Evolutionary conservation across 225 moss, liverwort and hornwort species (phyloP).

Genomic region (Pseudoscleropodium purum): DNA sequence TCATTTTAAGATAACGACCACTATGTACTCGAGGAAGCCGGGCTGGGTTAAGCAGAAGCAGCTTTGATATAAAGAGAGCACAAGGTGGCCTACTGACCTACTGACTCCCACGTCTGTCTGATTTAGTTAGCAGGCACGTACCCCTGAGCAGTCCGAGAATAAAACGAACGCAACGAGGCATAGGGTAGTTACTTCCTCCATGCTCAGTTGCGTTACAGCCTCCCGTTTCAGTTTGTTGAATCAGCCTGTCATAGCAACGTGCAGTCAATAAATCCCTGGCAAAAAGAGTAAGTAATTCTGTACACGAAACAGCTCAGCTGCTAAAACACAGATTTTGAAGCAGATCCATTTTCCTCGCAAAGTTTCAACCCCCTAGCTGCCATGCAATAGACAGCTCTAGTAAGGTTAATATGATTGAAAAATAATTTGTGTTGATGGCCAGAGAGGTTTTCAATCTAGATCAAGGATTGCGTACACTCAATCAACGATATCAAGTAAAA

Average conservation of each 20-base stretch:
- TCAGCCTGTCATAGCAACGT: constrained; percentile 6
- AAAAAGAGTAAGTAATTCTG: not conserved
- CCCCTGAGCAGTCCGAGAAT: constrained; percentile 5
- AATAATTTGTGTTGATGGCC: not conserved
- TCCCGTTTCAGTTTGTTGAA: constrained; percentile 6
- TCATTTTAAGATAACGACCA: not conserved
- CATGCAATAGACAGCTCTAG: not conserved
- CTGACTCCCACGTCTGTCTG: constrained; percentile 14
- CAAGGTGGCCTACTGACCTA: not conserved
- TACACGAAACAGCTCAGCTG: not conserved
- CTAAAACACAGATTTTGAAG: not conserved
- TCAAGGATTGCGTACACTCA: not conserved
- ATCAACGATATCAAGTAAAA: not conserved
- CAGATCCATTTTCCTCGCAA: not conserved
- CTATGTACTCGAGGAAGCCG: not conserved
- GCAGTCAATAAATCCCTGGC: constrained; percentile 16
- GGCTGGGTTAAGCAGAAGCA: not conserved
- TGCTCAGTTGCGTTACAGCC: constrained; percentile 2
- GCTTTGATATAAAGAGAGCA: constrained; percentile 14
- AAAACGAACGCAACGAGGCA: not conserved
- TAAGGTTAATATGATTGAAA: not conserved
- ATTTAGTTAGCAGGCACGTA: constrained; percentile 4
- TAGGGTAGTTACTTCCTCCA: not conserved
- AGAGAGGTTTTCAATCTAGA: not conserved
- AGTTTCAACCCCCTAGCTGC: not conserved